Evolutionary conservation across 164 flowering plant species (phyloP).

Genomic region (Chloranthus sessilifolius): DNA sequence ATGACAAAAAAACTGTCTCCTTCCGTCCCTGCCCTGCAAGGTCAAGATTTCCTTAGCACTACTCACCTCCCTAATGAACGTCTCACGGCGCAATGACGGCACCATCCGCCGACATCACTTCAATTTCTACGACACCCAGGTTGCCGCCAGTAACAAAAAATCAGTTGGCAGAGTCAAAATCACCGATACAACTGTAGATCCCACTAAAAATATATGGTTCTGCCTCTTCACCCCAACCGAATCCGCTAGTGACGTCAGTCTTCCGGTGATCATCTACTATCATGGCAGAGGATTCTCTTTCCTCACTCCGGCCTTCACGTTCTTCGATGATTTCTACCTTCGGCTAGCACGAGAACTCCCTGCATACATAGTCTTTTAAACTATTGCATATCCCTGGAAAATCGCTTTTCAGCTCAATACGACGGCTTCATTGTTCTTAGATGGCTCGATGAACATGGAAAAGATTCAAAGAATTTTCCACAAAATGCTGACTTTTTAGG

Average conservation of each 20-base stretch:
- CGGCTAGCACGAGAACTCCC: conserved; percentile 13
- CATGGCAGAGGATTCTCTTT: conserved; percentile 25
- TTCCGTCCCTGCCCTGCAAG: too few relatives aligned
- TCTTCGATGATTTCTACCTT: conserved; percentile 17
- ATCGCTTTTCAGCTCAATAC: conserved; percentile 23
- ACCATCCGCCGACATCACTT: too few relatives aligned
- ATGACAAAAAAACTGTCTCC: too few relatives aligned
- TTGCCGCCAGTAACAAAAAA: too few relatives aligned
- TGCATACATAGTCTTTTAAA: conserved; percentile 29
- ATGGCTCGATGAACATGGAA: conserved; percentile 2
- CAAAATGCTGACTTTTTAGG: conserved; percentile 14
- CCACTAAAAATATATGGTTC: conserved; percentile 25
- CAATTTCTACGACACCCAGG: too few relatives aligned
- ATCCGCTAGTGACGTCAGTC: too few relatives aligned
- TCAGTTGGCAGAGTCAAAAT: too few relatives aligned
- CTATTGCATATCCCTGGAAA: conserved; percentile 33
- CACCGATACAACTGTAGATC: too few relatives aligned
- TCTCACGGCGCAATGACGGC: conserved; percentile 1
- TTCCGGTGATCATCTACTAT: conserved; percentile 29
- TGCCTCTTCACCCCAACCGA: conserved; percentile 27
- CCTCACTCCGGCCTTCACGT: conserved; percentile 6
- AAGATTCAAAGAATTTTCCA: conserved; percentile 9
- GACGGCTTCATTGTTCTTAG: conserved; percentile 26
- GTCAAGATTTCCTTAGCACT: too few relatives aligned
- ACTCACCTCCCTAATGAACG: conserved; percentile 2